Evolutionary conservation across 1,284 basidiomycete genomes (phyloP), one percentile per base, ranked within the genome.

Genomic region (Ganoderma resinaceum): DNA sequence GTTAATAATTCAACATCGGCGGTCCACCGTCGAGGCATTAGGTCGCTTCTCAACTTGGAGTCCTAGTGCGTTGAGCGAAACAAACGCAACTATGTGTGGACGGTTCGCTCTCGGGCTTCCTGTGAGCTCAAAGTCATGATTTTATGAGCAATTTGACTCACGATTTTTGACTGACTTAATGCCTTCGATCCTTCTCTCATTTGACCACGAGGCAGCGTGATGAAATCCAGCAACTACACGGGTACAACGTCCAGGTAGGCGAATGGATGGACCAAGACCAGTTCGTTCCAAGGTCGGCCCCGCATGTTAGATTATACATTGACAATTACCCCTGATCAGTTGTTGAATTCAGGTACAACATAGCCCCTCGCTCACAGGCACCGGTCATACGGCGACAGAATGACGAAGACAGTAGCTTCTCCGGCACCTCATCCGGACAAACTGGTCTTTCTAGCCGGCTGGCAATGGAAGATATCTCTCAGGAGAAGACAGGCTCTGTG

Each of bases 301-400:
- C 31, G 5, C 29, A n/a, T n/a, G 40, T 20, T 7, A 6, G 46
- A 52, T 20, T 35, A 11, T 7, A 20, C 37, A 31, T 37, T 35
- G 29, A 37, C 53, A 29, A 33, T 9, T 31, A 5, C 12, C 29
- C 16, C 63, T 33, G 23, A 42, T 14, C 26, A 23, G 20, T 52
- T 40, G 6, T 31, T 18, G 16, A n/a, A 14, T 3, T 4, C 66
- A 77, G 90, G 70, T 88, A 91, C 76, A 90, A 94, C 75, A 85
- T 95, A 70, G 91, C 92, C 2, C 92, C 93, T 0, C 89, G 88
- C 53, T 86, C 90, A 0, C 83, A 88, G 46, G 89, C 88, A 0
- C 91, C 91, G 37, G 90, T 94, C 35, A 80, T 94, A 37, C 85
- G 88, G 31, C 84, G 85, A 2, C 49, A 70, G 16, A 67, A 71